Evolutionary conservation across 1,139 yeast genomes (phyloP).

Genomic region (Yamadazyma pseudoaaseri): DNA sequence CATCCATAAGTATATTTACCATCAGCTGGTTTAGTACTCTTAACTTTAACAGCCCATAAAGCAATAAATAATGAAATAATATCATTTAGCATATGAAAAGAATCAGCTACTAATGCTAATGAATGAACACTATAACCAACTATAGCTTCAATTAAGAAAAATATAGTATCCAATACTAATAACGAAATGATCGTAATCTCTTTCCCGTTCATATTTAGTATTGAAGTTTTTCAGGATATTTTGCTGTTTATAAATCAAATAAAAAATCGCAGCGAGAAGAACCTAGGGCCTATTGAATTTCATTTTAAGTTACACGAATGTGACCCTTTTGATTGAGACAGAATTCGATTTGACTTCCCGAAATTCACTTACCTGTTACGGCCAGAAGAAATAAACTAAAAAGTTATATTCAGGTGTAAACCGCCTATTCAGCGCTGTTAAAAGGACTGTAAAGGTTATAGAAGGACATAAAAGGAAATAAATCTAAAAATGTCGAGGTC

Average conservation of each 20-base stretch:
- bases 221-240: conserved; percentile 1
- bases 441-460: conserved; percentile 1
- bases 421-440: too few relatives aligned
- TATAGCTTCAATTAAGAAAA: conserved; percentile 82
- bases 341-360: too few relatives aligned
- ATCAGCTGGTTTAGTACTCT: conserved; percentile 79
- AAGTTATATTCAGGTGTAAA: too few relatives aligned
- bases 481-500: too few relatives aligned
- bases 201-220: conserved; percentile 43
- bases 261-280: too few relatives aligned
- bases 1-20: conserved; percentile 91
- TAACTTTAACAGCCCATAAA: conserved; percentile 92
- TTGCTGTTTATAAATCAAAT: too few relatives aligned
- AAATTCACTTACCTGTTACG: too few relatives aligned
- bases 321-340: too few relatives aligned
- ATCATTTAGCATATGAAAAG: conserved; percentile 97
- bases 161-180: conserved; percentile 72
- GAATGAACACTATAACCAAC: conserved; percentile 90
- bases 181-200: conserved; percentile 74
- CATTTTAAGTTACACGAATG: too few relatives aligned
- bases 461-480: neutral
- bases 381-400: too few relatives aligned
- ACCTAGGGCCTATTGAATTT: too few relatives aligned
- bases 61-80: conserved; percentile 88
- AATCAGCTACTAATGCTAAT: conserved; percentile 89